Percentiles rank a stretch among this genome's conserved stretches.
Conservation (phyloP, 345 rosid genomes). For the Eucalyptus erythrocorys region DNA sequence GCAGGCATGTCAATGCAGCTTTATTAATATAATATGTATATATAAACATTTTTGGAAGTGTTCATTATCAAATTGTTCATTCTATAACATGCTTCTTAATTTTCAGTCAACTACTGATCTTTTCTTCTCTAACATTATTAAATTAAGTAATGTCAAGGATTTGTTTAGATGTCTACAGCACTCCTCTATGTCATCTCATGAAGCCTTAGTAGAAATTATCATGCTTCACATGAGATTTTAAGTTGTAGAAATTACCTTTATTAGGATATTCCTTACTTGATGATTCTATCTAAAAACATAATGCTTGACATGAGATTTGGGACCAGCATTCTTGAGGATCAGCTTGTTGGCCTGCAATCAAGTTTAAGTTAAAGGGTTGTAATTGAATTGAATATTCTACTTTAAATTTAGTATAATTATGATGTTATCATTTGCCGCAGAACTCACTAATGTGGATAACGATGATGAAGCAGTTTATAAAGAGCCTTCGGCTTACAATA, state of each 20-base stretch:
- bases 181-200: background rate
- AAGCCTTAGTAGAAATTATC: background rate
- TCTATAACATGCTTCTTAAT: background rate
- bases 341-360: background rate
- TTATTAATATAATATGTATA: background rate
- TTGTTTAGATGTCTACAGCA: background rate
- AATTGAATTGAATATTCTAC: background rate
- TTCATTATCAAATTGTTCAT: background rate
- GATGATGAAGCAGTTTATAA: conserved; percentile 16
- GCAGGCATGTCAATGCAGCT: conserved; percentile 12
- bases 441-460: conserved; percentile 1
- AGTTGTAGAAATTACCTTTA: background rate
- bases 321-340: background rate
- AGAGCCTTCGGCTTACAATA: conserved; percentile 33
- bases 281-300: background rate
- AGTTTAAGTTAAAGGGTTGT: background rate
- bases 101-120: background rate
- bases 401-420: background rate
- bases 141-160: background rate
- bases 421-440: conserved; percentile 12
- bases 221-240: background rate
- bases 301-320: background rate
- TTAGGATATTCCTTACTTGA: background rate
- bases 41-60: background rate
- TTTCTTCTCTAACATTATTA: background rate